Base-by-base conservation (phyloP, 768 basidiomycete genomes). In the Omphalotus guepiniiformis region DNA sequence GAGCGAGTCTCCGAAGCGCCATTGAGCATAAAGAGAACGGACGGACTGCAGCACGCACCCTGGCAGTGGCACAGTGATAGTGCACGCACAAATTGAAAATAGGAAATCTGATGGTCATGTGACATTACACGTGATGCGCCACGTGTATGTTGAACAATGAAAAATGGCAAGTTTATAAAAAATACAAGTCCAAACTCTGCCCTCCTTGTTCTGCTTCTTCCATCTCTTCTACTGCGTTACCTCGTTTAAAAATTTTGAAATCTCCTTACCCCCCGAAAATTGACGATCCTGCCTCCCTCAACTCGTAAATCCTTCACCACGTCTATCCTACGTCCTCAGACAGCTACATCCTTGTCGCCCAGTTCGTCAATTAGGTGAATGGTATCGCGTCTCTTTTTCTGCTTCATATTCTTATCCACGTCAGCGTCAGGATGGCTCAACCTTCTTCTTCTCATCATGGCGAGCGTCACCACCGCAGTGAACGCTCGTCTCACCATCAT, bases 401-500 rank as follows among this genome's bases (percentile, higher is more conserved):
- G n/a, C n/a, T n/a, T n/a, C n/a, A 59, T 47, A 51, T 56, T 25
- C 42, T 36, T 11, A 32, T 23, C n/a, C 18, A 26, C 16, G 27
- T 23, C 53, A 76, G 74, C 82, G 82, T 79, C 69, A 85, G 85
- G 75, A 92, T 92, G 88, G 88, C 88, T 52, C 81, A 88, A 67
- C 88, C 88, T 44, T 88, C 87, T 25, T 88, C 88, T 21, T 90
- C 88, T 25, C 88, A 88, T 55, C 82, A 83, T 61, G 83, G 73
- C 49, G 81, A 83, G 54, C 70, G 67, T 52, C 74, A 72, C 50
- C 67, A 76, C 67, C 61, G 76, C 65, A 74, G 81, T 57, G 78
- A 83, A 55, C 78, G 82, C 38, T 77, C 78, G 34, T 79, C 80
- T 40, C 82, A 83, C 58, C 88, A 85, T 60, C 86, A 89, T 49